Base-by-base conservation (phyloP, 202 grass and related monocot species). In the Zizania palustris region DNA sequence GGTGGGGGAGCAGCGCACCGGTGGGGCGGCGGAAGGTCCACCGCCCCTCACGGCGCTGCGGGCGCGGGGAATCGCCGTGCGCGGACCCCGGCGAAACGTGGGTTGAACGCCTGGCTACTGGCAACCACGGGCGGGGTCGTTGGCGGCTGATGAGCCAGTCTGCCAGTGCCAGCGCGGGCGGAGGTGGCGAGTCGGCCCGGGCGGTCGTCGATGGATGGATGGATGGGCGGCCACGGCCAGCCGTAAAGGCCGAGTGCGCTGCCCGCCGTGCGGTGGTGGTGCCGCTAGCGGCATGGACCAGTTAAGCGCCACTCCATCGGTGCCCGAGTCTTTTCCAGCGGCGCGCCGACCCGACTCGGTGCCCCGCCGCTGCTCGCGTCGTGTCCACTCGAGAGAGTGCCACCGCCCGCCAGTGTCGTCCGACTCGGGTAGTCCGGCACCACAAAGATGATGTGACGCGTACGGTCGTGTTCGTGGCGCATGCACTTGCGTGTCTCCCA, bases 1-100 rank as follows among this genome's bases (percentile, higher is more conserved):
- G 83, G 79, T 19, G 19, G 66, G 82, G 67, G 78, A 64, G 87
- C 82, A 82, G 72, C 37, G 61, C 43, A 43, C 76, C 72, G 19
- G 48, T 75, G 79, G 76, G 75, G 70, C 70, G 70, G 84, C 15
- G 42, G 20, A 54, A 73, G 51, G 33, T 45, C 41, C 74, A 81
- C 68, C 36, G 20, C 21, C 75, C 60, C 48, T 28, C 28, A 28
- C 28, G 28, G 28, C 28, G 28, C 28, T 28, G 28, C 28, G 28
- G 28, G 28, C 28, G 15, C 49, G 51, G 51, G n/a, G 71, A 60
- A 18, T 34, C 48, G 50, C 42, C 50, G 21, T 42, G 61, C 51
- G 34, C 33, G 53, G 63, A 45, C 53, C 70, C 63, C 21, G 60
- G 44, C 35, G 58, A 64, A 45, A 64, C 65, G 74, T 73, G 74